A percentile compares a stretch with the other conserved stretches of the same genome.
Conservation (phyloP, 805 yeast species). For the Hanseniaspora guilliermondii region DNA sequence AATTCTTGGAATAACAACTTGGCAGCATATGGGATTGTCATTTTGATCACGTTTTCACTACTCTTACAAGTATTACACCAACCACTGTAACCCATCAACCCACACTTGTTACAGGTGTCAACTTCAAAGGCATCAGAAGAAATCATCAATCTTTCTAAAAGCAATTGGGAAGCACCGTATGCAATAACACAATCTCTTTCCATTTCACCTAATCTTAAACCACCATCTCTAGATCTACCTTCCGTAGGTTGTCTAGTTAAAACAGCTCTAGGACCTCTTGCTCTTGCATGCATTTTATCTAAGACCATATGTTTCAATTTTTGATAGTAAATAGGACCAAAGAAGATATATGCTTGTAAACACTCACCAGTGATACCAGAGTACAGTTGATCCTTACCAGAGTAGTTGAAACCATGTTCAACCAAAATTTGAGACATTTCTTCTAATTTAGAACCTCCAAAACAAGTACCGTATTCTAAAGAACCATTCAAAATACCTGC, state of each 20-base stretch:
- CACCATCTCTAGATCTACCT: slow-evolving; percentile 98
- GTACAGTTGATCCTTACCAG: slow-evolving; percentile 95
- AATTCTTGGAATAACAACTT: slow-evolving; percentile 92
- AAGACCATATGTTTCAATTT: slow-evolving; percentile 97
- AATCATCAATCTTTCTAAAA: slow-evolving; percentile 87
- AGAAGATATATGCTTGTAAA: slow-evolving; percentile 91
- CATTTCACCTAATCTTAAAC: slow-evolving; percentile 97
- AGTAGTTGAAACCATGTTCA: slow-evolving; percentile 82
- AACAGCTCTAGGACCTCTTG: slow-evolving; percentile 97
- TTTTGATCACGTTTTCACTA: slow-evolving; percentile 70
- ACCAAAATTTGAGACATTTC: slow-evolving; percentile 88
- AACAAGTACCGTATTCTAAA: slow-evolving; percentile 92
- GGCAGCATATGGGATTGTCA: slow-evolving; percentile 99
- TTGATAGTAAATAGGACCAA: slow-evolving; percentile 96
- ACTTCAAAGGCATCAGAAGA: slow-evolving; percentile 97
- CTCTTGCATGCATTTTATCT: slow-evolving; percentile 99
- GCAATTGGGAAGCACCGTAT: slow-evolving; percentile 91
- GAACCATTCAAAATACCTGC: slow-evolving; percentile 92
- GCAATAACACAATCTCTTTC: slow-evolving; percentile 99
- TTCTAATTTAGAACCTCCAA: slow-evolving; percentile 92
- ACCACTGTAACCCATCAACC: slow-evolving; percentile 91
- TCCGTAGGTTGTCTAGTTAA: slow-evolving; percentile 97
- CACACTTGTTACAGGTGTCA: slow-evolving; percentile 86
- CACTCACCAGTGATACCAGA: slow-evolving; percentile 97
- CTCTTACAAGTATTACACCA: slow-evolving; percentile 97